phyloP scores from a whole-genome alignment of 345 rosid genomes.

The Cardiospermum halicacabum region DNA sequence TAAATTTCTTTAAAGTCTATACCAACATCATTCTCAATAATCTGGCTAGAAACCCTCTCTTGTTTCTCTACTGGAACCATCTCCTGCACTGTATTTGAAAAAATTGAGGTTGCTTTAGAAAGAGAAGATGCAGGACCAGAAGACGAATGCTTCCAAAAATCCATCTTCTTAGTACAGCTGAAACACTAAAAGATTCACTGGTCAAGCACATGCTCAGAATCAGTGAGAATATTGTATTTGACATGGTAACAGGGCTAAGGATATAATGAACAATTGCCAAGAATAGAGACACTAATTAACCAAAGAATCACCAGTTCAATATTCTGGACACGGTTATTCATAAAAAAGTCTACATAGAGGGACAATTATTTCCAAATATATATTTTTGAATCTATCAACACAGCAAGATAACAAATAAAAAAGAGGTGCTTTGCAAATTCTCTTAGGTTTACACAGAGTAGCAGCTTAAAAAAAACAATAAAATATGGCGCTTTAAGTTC shows the following conservation, averaged over 20 bases:
- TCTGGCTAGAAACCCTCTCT: slow-evolving; percentile 31
- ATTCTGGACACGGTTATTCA: background rate
- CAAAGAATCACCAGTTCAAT: background rate
- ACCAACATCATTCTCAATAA: slow-evolving; percentile 38
- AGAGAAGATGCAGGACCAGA: slow-evolving; percentile 41
- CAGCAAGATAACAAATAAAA: background rate
- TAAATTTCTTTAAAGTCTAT: slow-evolving; percentile 83
- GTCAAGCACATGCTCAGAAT: background rate
- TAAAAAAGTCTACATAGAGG: background rate
- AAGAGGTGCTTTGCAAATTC: background rate
- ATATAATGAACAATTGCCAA: background rate
- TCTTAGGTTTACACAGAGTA: background rate
- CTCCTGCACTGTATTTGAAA: slow-evolving; percentile 35
- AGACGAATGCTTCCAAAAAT: slow-evolving; percentile 39
- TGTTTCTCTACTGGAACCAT: slow-evolving; percentile 38
- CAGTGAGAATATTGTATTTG: background rate
- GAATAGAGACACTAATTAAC: background rate
- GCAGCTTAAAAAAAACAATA: background rate
- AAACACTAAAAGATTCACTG: slow-evolving; percentile 16
- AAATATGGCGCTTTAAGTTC: background rate
- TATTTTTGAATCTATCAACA: background rate
- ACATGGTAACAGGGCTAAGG: background rate
- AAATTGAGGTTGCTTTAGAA: slow-evolving; percentile 39
- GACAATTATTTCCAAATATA: background rate
- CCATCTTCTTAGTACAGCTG: slow-evolving; percentile 44